Percentiles rank a stretch among this genome's conserved stretches.
These are phyloP conservation scores for Globisporangium splendens DNA, from an alignment of 352 stramenopile species.

Conservation along the genomic window DNA sequence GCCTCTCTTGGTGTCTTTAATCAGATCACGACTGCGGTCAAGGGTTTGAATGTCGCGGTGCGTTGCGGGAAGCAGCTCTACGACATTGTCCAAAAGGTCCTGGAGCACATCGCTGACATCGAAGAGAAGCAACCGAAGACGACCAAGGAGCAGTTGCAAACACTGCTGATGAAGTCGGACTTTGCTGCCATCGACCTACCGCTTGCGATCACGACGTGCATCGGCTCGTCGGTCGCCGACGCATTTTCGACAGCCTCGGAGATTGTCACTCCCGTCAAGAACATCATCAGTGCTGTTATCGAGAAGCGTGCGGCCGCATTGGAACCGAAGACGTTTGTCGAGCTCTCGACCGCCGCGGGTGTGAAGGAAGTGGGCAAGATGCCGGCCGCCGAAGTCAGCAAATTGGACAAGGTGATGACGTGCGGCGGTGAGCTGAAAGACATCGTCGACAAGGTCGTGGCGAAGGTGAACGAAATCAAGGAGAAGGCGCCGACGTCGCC, in stretches of 20 bases:
- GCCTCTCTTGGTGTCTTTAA: constrained; percentile 3
- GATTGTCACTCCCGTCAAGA: constrained; percentile 5
- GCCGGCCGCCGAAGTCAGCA: too few relatives aligned
- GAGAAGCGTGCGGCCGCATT: too few relatives aligned
- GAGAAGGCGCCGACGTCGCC: constrained; percentile 18
- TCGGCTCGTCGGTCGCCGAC: constrained; percentile 17
- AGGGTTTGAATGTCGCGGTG: constrained; percentile 33
- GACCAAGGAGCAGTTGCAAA: constrained; percentile 40
- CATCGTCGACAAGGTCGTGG: constrained; percentile 40
- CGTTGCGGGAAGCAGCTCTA: constrained; percentile 41
- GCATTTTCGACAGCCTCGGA: neutral
- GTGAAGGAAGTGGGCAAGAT: too few relatives aligned
- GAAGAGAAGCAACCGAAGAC: constrained; percentile 26
- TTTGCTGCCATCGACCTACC: constrained; percentile 48
- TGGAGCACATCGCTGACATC: constrained; percentile 29
- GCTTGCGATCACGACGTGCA: constrained; percentile 36
- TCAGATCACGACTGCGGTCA: constrained; percentile 27
- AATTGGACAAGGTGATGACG: constrained; percentile 18
- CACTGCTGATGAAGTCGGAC: constrained; percentile 46
- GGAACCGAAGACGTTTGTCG: too few relatives aligned
- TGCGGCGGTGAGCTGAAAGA: constrained; percentile 45
- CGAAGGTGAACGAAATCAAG: constrained; percentile 38
- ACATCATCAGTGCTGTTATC: neutral
- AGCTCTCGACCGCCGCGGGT: too few relatives aligned
- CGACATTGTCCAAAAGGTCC: constrained; percentile 34